Evolutionary conservation across 257 asterid genomes (phyloP).

Genomic region (Gynochthodes officinalis): DNA sequence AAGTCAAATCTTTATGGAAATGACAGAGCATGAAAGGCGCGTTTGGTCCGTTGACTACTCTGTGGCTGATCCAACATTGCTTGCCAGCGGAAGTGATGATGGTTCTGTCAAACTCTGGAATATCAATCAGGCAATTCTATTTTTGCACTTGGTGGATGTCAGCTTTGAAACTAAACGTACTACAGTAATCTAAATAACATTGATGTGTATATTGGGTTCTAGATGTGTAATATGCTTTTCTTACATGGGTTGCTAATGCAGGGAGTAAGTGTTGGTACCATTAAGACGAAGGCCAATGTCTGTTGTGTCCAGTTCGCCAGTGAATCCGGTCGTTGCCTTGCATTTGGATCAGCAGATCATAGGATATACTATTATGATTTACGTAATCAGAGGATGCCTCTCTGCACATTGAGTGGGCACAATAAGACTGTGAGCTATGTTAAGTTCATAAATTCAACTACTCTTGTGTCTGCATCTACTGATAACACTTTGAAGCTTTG

Average conservation of each 20-base stretch:
- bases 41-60: slow-evolving; percentile 98
- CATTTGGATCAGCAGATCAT: slow-evolving; percentile 98
- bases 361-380: slow-evolving; percentile 88
- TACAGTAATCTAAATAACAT: slow-evolving; percentile 52
- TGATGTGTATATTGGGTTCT: slow-evolving; percentile 37
- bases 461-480: slow-evolving; percentile 92
- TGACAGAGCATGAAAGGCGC: slow-evolving; percentile 94
- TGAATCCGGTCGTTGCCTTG: slow-evolving; percentile 81
- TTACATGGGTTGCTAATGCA: slow-evolving; percentile 73
- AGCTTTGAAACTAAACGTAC: slow-evolving; percentile 92
- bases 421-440: slow-evolving; percentile 92
- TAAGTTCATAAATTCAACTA: slow-evolving; percentile 82
- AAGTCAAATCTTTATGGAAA: slow-evolving; percentile 84
- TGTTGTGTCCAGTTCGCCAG: slow-evolving; percentile 95
- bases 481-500: slow-evolving; percentile 95
- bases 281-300: slow-evolving; percentile 89
- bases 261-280: slow-evolving; percentile 86
- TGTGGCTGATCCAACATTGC: slow-evolving; percentile 87
- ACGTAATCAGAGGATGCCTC: slow-evolving; percentile 79
- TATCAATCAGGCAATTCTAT: slow-evolving; percentile 99
- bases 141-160: slow-evolving; percentile 95
- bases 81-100: slow-evolving; percentile 98
- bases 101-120: slow-evolving; percentile 99
- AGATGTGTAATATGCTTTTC: slow-evolving; percentile 53
- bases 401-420: slow-evolving; percentile 88